These are phyloP conservation scores for Leccinum pellstonianum DNA, from an alignment of 768 basidiomycete genomes.

Conservation along the genomic window DNA sequence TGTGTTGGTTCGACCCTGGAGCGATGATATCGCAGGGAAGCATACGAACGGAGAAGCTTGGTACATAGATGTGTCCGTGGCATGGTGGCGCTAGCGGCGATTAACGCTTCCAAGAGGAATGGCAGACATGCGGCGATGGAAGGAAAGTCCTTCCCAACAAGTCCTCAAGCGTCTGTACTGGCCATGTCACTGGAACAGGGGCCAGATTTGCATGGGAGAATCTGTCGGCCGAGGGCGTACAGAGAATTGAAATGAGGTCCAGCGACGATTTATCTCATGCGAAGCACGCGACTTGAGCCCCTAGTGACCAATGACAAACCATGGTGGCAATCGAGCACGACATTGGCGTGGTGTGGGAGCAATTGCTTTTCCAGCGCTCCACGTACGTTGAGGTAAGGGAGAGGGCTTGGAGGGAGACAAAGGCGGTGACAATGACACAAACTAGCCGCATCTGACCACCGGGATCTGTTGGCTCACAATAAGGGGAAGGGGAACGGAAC, in stretches of 20 bases:
- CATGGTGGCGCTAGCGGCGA: slow-evolving; percentile 32
- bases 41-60: slow-evolving; percentile 21
- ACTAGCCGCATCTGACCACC: background rate
- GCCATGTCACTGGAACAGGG: slow-evolving; percentile 10
- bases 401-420: slow-evolving; percentile 1
- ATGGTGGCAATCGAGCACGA: slow-evolving; percentile 14
- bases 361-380: slow-evolving; percentile 8
- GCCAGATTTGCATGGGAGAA: slow-evolving; percentile 30
- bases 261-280: slow-evolving; percentile 15
- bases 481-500: slow-evolving; percentile 3
- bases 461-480: slow-evolving; percentile 5
- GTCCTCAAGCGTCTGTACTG: slow-evolving; percentile 1
- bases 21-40: slow-evolving; percentile 32
- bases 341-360: slow-evolving; percentile 29
- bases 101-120: slow-evolving; percentile 29
- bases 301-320: slow-evolving; percentile 17
- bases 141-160: slow-evolving; percentile 20
- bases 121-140: slow-evolving; percentile 24
- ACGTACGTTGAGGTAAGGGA: background rate
- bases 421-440: background rate
- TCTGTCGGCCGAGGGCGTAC: slow-evolving; percentile 8
- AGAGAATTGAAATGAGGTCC: slow-evolving; percentile 9
- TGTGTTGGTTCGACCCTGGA: slow-evolving; percentile 13
- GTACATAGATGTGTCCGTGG: slow-evolving; percentile 19
- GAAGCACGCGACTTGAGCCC: slow-evolving; percentile 20